Evolutionary conservation across 352 stramenopile species (phyloP), one percentile per base, ranked within the genome.

Genomic region (Globisporangium heterothallicum): DNA sequence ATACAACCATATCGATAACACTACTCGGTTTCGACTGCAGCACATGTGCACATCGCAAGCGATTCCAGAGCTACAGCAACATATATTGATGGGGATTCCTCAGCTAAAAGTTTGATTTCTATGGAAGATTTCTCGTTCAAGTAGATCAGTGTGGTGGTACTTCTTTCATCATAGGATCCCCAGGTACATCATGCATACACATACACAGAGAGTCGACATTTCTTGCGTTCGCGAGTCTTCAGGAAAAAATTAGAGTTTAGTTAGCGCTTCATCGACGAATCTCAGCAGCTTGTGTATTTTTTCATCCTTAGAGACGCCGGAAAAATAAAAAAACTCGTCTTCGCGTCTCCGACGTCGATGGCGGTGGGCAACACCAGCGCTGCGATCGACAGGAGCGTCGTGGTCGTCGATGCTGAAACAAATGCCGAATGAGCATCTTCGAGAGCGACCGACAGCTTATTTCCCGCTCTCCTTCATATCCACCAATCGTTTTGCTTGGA

Each of bases 211-310:
- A 2, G 32, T 38, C 32, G 1, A 16, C 6, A 38, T 38, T 38
- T n/a, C n/a, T n/a, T n/a, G n/a, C n/a, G n/a, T n/a, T n/a, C n/a
- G 35, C 26, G 40, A 45, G 35, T 72, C 66, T 66, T 77, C 68
- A 73, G 68, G 64, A 77, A 77, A 77, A 77, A 77, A 77, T 77
- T 77, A 77, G 68, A 77, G 68, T 76, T 63, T 57, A 56, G 53
- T 64, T 70, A 57, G 61, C 63, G 66, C 66, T 46, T 69, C 68
- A 64, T 56, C 57, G 42, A 62, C 51, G 46, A 49, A 24, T 61
- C 53, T 69, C 52, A 22, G 59, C 64, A 42, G 45, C 61, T 68
- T 43, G 55, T 68, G 64, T 67, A 60, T 63, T 73, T 77, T 71
- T 42, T 77, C 68, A 71, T 77, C 68, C 63, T 66, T 49, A 68